phyloP scores from a whole-genome alignment of 192 early-diverging fungal genomes.

The Coemansia sp. region DNA sequence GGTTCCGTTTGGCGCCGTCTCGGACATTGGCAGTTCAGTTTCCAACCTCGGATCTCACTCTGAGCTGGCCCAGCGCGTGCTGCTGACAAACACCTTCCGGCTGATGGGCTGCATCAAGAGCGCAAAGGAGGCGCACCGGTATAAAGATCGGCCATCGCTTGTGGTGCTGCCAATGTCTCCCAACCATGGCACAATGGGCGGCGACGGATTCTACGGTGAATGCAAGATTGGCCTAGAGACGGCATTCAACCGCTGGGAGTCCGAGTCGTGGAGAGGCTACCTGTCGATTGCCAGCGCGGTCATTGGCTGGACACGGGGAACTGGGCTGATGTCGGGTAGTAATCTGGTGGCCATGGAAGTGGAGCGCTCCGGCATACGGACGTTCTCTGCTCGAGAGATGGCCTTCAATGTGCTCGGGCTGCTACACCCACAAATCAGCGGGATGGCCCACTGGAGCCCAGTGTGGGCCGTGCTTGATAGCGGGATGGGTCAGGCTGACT shows the following conservation, averaged over 20 bases:
- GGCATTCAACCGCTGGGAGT: slow-evolving; percentile 82
- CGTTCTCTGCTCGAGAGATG: slow-evolving; percentile 89
- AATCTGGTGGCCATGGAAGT: slow-evolving; percentile 80
- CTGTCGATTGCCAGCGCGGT: slow-evolving; percentile 82
- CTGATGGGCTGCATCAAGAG: slow-evolving; percentile 79
- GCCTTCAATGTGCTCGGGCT: slow-evolving; percentile 89
- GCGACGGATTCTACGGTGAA: slow-evolving; percentile 90
- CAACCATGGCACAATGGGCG: slow-evolving; percentile 91
- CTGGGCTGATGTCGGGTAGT: slow-evolving; percentile 85
- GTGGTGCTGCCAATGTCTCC: slow-evolving; percentile 87
- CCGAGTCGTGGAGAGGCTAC: slow-evolving; percentile 83
- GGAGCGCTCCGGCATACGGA: slow-evolving; percentile 77
- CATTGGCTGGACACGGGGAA: slow-evolving; percentile 95
- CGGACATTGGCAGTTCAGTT: slow-evolving; percentile 77
- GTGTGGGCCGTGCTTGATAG: slow-evolving; percentile 86
- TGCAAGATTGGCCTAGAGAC: slow-evolving; percentile 88
- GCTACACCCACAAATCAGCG: slow-evolving; percentile 71
- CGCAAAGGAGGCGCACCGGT: slow-evolving; percentile 69
- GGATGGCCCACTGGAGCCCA: slow-evolving; percentile 64
- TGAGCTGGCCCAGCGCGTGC: slow-evolving; percentile 86
- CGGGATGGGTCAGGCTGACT: slow-evolving; percentile 60
- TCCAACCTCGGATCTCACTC: slow-evolving; percentile 76
- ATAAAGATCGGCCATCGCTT: slow-evolving; percentile 69
- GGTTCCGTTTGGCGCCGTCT: slow-evolving; percentile 88
- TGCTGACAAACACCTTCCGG: slow-evolving; percentile 88